phyloP scores from a whole-genome alignment of 768 basidiomycete species.

The Suillus luteus region DNA sequence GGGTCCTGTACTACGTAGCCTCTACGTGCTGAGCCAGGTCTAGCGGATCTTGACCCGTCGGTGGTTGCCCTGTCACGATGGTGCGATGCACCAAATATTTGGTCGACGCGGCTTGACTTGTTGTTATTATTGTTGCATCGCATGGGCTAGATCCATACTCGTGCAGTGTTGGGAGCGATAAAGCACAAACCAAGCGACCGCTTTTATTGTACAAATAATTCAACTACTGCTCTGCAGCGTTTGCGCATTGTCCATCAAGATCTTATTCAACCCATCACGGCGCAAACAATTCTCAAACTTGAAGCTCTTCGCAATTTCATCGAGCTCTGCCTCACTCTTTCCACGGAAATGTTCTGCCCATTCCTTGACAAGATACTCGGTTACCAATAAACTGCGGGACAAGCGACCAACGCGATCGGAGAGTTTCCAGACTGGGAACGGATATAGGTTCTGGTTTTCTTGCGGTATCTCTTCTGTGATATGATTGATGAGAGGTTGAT shows the following conservation, averaged over 20 bases:
- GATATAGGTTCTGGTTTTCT: constrained; percentile 58
- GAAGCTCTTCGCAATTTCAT: constrained; percentile 77
- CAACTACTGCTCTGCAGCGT: constrained; percentile 9
- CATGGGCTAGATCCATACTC: background rate
- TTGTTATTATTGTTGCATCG: background rate
- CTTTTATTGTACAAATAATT: background rate
- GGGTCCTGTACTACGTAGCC: background rate
- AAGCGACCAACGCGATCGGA: constrained; percentile 55
- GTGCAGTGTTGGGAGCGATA: background rate
- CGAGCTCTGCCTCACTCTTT: constrained; percentile 60
- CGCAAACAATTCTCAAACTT: constrained; percentile 67
- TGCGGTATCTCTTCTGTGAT: constrained; percentile 56
- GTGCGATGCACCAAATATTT: too few relatives aligned
- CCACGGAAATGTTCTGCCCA: constrained; percentile 73
- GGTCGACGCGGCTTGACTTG: background rate
- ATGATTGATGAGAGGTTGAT: constrained; percentile 66
- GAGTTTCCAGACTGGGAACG: constrained; percentile 65
- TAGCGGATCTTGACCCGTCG: background rate
- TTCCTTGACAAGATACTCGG: constrained; percentile 70
- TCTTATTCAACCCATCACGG: constrained; percentile 64
- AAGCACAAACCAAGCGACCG: background rate
- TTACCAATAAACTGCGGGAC: constrained; percentile 65
- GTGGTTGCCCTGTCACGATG: background rate
- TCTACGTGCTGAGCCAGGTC: too few relatives aligned
- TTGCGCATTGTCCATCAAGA: constrained; percentile 46